Base-by-base conservation (phyloP, 179 eudicot species). In the Spinacia oleracea region DNA sequence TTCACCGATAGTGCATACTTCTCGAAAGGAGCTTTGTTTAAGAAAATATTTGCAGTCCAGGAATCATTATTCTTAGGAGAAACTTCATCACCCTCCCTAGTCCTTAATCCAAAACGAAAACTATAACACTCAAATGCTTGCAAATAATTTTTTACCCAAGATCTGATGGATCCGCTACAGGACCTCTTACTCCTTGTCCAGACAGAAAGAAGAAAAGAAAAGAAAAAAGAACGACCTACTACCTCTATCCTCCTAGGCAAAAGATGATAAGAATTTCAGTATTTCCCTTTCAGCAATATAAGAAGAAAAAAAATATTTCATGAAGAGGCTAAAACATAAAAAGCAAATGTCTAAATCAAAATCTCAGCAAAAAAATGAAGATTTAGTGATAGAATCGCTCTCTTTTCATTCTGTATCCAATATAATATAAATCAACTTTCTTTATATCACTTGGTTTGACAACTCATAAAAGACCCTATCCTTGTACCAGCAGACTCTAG, bases 221-320 rank as follows among this genome's bases (percentile, higher is more conserved):
- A 11, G 20, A 32, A 23, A 0, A 51, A 34, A 6, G 21, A 4
- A n/a, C 32, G 64, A 20, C 18, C 18, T 72, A 25, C 42, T 51
- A 23, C 18, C 66, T 10, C 34, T 18, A 48, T 14, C 79, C 45
- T 75, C 35, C 53, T 50, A n/a, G 29, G 5, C 32, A 79, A 76
- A n/a, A 62, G 31, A 8, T 20, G 27, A 72, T 73, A 55, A n/a
- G n/a, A n/a, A n/a, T n/a, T n/a, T n/a, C n/a, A n/a, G n/a, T n/a
- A n/a, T n/a, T n/a, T n/a, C n/a, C n/a, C n/a, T n/a, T n/a, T n/a
- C n/a, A n/a, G n/a, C n/a, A n/a, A n/a, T n/a, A n/a, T 51, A 18
- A 51, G 6, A 16, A 51, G 6, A 59, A 23, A 60, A 27, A 4
- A 2, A 60, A 27, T 10, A 18, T 10, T 60, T 10, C 32, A 25